phyloP scores from a whole-genome alignment of 257 asterid genomes.

The Solanum pinnatisectum region DNA sequence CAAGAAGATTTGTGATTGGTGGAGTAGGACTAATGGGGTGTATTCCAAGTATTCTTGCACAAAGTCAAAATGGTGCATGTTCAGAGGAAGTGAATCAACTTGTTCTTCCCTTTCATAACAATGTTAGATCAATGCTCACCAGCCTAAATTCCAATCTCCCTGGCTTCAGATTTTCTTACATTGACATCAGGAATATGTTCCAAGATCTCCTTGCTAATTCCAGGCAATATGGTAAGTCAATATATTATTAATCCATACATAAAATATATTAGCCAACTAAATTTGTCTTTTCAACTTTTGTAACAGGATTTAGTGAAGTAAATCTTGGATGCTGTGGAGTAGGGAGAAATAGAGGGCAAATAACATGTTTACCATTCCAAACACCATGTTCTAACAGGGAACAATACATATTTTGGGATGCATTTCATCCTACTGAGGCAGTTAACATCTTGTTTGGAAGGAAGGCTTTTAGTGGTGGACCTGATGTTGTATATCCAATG shows the following conservation, averaged over 20 bases:
- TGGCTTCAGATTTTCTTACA: slow-evolving; percentile 44
- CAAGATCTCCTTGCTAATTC: slow-evolving; percentile 64
- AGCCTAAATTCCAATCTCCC: slow-evolving; percentile 51
- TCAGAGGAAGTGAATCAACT: slow-evolving; percentile 60
- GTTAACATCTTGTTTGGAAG: slow-evolving; percentile 11
- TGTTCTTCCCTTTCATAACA: slow-evolving; percentile 47
- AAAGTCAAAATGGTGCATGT: slow-evolving; percentile 36
- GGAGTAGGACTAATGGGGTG: slow-evolving; percentile 90
- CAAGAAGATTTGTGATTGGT: slow-evolving; percentile 69
- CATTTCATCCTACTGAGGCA: slow-evolving; percentile 18
- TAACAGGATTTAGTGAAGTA: slow-evolving; percentile 3
- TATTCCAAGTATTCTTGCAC: slow-evolving; percentile 80
- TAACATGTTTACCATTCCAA: slow-evolving; percentile 20
- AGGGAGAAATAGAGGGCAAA: slow-evolving; percentile 15
- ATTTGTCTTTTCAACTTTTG: neutral
- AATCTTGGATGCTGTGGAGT: slow-evolving; percentile 12
- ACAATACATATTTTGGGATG: slow-evolving; percentile 15
- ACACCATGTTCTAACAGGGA: slow-evolving; percentile 13
- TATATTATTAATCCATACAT: neutral
- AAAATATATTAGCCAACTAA: neutral
- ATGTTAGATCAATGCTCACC: slow-evolving; percentile 61
- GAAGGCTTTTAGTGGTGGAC: slow-evolving; percentile 2
- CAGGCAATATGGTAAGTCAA: slow-evolving; percentile 42
- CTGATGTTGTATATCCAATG: slow-evolving; percentile 3
- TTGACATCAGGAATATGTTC: slow-evolving; percentile 58